phyloP scores from a whole-genome alignment of 768 basidiomycete species.

The Calocybe indica region DNA sequence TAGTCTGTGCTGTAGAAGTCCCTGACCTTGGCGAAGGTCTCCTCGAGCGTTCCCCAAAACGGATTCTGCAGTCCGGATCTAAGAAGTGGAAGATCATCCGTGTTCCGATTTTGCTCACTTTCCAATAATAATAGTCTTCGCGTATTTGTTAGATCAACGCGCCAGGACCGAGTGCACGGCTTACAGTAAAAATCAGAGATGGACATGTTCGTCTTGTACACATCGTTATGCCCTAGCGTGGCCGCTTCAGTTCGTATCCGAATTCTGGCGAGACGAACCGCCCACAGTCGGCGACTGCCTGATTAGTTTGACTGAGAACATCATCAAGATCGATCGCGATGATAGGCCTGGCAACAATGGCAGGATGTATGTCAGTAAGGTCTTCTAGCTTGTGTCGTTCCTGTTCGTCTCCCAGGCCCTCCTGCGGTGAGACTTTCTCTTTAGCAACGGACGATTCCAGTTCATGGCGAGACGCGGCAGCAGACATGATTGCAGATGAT shows the following conservation, averaged over 20 bases:
- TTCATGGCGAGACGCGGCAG: constrained; percentile 18
- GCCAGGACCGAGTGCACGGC: constrained; percentile 11
- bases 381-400: constrained; percentile 18
- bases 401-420: constrained; percentile 6
- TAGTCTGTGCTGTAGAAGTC: constrained; percentile 50
- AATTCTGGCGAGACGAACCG: background rate
- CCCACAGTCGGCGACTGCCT: constrained; percentile 51
- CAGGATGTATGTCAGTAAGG: constrained; percentile 13
- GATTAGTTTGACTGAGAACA: constrained; percentile 61
- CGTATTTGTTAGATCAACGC: background rate
- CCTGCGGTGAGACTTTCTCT: constrained; percentile 1
- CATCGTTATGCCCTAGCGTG: constrained; percentile 58
- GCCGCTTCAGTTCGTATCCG: background rate
- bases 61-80: constrained; percentile 30
- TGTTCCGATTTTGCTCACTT: constrained; percentile 28
- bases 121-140: constrained; percentile 73
- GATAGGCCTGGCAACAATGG: constrained; percentile 26
- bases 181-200: constrained; percentile 56
- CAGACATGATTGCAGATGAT: constrained; percentile 17
- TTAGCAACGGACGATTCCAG: constrained; percentile 9
- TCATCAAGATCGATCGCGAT: constrained; percentile 68
- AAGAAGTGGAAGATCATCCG: background rate
- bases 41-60: constrained; percentile 55
- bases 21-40: constrained; percentile 54
- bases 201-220: constrained; percentile 51